A percentile compares a stretch with the other conserved stretches of the same genome.
Conservation (phyloP, 306 rosid species). For the Arachis hypogaea region DNA sequence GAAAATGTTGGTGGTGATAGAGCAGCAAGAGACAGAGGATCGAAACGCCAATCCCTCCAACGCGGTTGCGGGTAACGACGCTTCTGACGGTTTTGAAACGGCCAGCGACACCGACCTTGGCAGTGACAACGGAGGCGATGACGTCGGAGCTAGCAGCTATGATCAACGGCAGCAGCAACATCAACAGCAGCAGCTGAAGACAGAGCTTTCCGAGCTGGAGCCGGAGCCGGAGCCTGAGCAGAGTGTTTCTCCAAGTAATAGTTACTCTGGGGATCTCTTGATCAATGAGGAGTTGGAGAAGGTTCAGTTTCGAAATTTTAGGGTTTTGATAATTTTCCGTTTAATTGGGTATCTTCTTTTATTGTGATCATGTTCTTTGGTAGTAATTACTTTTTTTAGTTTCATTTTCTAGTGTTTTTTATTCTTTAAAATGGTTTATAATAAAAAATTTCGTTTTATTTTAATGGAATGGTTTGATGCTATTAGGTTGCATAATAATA, state of each 20-base stretch:
- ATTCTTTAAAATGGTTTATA: background rate
- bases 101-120: slow-evolving; percentile 51
- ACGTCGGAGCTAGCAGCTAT: background rate
- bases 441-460: background rate
- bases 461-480: no score
- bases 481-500: no score
- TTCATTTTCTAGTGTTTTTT: background rate
- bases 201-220: background rate
- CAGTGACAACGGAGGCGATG: slow-evolving; percentile 21
- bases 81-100: slow-evolving; percentile 51
- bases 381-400: background rate
- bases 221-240: slow-evolving; percentile 14
- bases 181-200: background rate
- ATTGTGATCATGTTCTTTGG: background rate
- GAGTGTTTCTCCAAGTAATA: slow-evolving; percentile 11
- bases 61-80: slow-evolving; percentile 25
- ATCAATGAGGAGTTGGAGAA: slow-evolving; percentile 38
- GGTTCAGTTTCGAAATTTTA: slow-evolving; percentile 24
- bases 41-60: slow-evolving; percentile 22
- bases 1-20: slow-evolving; percentile 41
- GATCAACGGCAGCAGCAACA: background rate
- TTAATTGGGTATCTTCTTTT: background rate
- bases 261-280: slow-evolving; percentile 34
- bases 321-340: slow-evolving; percentile 15
- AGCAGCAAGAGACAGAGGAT: slow-evolving; percentile 23